Evolutionary conservation across 106 monocot genomes (phyloP).

Genomic region (Acorus gramineus): DNA sequence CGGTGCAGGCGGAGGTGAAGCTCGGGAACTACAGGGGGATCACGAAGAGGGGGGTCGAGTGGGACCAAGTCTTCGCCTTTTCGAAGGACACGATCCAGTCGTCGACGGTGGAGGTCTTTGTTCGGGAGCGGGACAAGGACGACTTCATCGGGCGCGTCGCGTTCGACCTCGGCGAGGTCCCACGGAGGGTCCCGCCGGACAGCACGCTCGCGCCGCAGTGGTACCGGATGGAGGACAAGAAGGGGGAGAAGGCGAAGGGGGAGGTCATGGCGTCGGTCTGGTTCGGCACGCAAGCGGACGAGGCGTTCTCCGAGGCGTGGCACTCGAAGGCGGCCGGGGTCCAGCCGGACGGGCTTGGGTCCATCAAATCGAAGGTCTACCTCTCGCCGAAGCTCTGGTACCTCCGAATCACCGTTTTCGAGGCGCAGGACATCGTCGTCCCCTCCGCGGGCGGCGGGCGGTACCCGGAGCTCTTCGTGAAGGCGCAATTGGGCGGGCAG

Average conservation of each 20-base stretch:
- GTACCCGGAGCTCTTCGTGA: conserved; percentile 46
- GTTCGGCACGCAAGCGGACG: conserved; percentile 83
- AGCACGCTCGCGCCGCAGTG: conserved; percentile 79
- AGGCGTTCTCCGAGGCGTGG: conserved; percentile 71
- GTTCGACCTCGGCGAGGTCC: conserved; percentile 63
- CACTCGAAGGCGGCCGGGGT: conserved; percentile 53
- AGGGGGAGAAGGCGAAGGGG: conserved; percentile 23
- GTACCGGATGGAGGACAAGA: conserved; percentile 51
- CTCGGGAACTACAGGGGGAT: conserved; percentile 70
- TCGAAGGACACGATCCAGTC: conserved; percentile 61
- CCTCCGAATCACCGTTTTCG: conserved; percentile 47
- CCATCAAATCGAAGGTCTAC: conserved; percentile 74
- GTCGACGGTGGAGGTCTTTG: conserved; percentile 43
- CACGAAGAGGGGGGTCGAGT: conserved; percentile 22
- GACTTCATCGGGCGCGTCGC: conserved; percentile 45
- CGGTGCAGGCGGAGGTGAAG: conserved; percentile 39
- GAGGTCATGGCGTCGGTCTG: conserved; percentile 72
- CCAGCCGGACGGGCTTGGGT: conserved; percentile 28
- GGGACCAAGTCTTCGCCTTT: conserved; percentile 77
- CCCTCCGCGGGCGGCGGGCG: conserved; percentile 14
- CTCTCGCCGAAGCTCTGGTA: conserved; percentile 83
- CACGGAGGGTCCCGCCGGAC: conserved; percentile 58
- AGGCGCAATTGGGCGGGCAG: conserved; percentile 49
- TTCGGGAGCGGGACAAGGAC: conserved; percentile 42
- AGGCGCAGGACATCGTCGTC: conserved; percentile 56